Conservation (phyloP, 2,329 filamentous ascomycete species). For the Colletotrichum limetticola region DNA sequence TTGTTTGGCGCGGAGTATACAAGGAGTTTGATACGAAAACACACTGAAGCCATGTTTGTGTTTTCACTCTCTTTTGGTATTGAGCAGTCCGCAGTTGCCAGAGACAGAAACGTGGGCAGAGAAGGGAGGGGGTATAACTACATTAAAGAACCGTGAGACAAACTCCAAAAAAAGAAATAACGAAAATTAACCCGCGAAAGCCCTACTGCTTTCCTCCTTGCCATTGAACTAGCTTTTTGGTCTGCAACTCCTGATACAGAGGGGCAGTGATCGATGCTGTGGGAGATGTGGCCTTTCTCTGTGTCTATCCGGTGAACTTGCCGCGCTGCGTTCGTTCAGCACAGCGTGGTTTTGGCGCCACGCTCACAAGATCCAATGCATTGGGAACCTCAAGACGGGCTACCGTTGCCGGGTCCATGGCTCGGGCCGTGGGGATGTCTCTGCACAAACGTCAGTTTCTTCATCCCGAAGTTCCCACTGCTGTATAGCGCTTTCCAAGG, state of each 20-base stretch:
- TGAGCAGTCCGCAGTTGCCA: background rate
- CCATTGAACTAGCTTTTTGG: background rate
- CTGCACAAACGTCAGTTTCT: constrained; percentile 4
- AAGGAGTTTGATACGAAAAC: background rate
- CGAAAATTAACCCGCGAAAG: background rate
- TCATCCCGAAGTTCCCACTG: no score
- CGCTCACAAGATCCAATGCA: background rate
- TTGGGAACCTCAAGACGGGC: background rate
- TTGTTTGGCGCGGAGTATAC: background rate
- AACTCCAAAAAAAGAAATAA: background rate
- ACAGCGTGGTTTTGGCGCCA: no score
- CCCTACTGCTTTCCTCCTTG: background rate
- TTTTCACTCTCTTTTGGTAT: background rate
- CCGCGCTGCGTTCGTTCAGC: background rate
- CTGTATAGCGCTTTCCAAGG: no score
- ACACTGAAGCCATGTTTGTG: no score
- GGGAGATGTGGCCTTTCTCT: background rate
- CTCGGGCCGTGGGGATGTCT: constrained; percentile 17
- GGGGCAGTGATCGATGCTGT: background rate
- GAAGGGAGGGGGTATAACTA: constrained; percentile 3
- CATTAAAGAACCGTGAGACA: background rate
- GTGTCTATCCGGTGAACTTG: no score
- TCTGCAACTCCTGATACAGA: background rate
- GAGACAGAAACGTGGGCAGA: background rate
- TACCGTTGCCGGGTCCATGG: constrained; percentile 17